phyloP scores from a whole-genome alignment of 139 green algal species.

The Chlorella vulgaris region DNA sequence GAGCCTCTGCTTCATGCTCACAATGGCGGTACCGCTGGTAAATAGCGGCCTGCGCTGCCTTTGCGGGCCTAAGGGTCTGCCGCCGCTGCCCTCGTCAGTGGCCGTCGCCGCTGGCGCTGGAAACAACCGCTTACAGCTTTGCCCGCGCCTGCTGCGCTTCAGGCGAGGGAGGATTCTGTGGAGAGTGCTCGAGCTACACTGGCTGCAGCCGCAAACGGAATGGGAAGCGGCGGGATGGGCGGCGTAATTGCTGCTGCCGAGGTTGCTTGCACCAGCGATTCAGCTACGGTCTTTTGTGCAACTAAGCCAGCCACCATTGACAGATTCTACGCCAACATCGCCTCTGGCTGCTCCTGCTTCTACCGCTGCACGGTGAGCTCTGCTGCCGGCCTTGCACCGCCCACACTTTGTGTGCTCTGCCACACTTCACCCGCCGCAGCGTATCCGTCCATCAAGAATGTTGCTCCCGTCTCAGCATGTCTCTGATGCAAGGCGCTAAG shows the following conservation, averaged over 20 bases:
- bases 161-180: not conserved
- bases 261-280: not conserved
- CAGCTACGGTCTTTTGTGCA: not conserved
- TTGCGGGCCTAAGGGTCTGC: too few species aligned
- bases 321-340: not conserved
- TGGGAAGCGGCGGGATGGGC: not conserved
- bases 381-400: too few species aligned
- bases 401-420: too few species aligned
- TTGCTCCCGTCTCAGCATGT: not conserved
- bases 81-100: too few species aligned
- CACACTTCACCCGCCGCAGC: too few species aligned
- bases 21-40: too few species aligned
- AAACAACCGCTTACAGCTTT: not conserved
- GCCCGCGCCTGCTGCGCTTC: not conserved
- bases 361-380: slow-evolving; percentile 15
- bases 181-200: not conserved
- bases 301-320: not conserved
- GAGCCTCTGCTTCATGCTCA: too few species aligned
- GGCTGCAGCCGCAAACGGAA: not conserved
- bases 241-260: not conserved
- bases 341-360: not conserved
- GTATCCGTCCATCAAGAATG: too few species aligned
- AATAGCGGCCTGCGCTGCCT: too few species aligned
- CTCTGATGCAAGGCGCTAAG: not conserved
- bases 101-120: too few species aligned